These are phyloP conservation scores for Ustilago xerochloae DNA, from an alignment of 1,284 basidiomycete species.

Conservation along the genomic window DNA sequence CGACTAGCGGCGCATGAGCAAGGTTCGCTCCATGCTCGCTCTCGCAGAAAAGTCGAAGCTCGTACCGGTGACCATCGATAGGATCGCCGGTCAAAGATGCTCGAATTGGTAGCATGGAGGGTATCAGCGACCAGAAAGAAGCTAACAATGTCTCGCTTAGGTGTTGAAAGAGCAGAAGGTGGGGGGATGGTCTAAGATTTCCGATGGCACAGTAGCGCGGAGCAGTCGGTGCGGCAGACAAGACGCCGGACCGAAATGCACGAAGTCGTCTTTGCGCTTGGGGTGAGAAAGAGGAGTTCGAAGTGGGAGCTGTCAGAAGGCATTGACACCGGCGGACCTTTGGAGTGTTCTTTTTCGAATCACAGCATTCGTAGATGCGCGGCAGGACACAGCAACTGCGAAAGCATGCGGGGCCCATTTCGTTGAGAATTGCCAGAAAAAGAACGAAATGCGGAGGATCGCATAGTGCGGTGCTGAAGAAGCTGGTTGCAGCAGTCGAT, in stretches of 20 bases:
- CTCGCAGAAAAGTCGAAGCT: background rate
- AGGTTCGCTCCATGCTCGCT: background rate
- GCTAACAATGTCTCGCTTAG: no score
- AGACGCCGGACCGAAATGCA: background rate
- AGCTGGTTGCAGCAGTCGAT: background rate
- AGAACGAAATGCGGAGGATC: background rate
- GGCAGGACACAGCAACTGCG: background rate
- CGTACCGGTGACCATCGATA: background rate
- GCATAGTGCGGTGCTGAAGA: background rate
- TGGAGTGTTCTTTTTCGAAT: background rate
- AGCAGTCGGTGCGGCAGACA: background rate
- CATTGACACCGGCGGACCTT: background rate
- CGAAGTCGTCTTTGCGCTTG: background rate
- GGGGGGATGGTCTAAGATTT: background rate
- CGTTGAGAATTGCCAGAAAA: no score
- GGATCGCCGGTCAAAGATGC: background rate
- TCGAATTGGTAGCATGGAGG: background rate
- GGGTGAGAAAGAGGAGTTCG: background rate
- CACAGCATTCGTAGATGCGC: background rate
- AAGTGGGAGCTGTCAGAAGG: background rate
- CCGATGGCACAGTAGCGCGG: no score
- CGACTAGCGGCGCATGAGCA: background rate
- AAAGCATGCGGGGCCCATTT: background rate
- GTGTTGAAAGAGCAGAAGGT: background rate
- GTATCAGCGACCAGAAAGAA: no score